Percentiles rank a stretch among this genome's conserved stretches.
phyloP scores from a whole-genome alignment of 2,329 filamentous ascomycete genomes.

The Cryphonectria parasitica region DNA sequence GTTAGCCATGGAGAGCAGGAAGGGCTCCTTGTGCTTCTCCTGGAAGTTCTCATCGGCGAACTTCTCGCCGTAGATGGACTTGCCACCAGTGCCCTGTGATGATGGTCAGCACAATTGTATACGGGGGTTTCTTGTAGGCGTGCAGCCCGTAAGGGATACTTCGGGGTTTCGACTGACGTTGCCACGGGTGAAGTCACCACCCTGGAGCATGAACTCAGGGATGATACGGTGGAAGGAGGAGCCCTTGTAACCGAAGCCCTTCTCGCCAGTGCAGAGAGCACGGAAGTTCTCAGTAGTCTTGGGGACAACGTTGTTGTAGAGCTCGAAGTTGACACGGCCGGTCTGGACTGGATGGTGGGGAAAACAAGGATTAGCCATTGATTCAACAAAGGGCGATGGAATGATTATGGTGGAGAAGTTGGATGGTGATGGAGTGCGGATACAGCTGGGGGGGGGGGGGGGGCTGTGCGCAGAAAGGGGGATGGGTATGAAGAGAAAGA shows the following conservation, averaged over 20 bases:
- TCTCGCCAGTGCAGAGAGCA: constrained; percentile 78
- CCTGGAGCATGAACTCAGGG: constrained; percentile 93
- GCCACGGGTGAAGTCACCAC: constrained; percentile 90
- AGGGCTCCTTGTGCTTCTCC: constrained; percentile 72
- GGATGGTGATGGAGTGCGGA: constrained; percentile 1
- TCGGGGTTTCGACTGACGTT: constrained; percentile 64
- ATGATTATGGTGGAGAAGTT: constrained; percentile 23
- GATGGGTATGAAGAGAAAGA: not conserved
- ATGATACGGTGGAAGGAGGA: constrained; percentile 94
- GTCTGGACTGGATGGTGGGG: constrained; percentile 60
- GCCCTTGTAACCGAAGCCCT: constrained; percentile 81
- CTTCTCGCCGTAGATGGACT: constrained; percentile 95
- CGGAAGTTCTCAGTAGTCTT: constrained; percentile 88
- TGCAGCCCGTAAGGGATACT: not conserved
- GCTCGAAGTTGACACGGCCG: constrained; percentile 86
- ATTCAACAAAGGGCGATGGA: not conserved
- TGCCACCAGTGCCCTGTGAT: constrained; percentile 80
- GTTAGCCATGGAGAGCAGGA: constrained; percentile 93
- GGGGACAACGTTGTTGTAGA: constrained; percentile 84
- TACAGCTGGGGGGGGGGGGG: constrained; percentile 3
- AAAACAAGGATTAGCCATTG: constrained; percentile 9
- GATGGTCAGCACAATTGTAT: constrained; percentile 20
- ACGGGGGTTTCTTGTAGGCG: not conserved
- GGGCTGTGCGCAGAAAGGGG: constrained; percentile 4
- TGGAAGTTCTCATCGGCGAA: constrained; percentile 93